Evolutionary conservation across 169 alveolate species (phyloP), one percentile per base, ranked within the genome.

Genomic region (Amoebophrya sp.): DNA sequence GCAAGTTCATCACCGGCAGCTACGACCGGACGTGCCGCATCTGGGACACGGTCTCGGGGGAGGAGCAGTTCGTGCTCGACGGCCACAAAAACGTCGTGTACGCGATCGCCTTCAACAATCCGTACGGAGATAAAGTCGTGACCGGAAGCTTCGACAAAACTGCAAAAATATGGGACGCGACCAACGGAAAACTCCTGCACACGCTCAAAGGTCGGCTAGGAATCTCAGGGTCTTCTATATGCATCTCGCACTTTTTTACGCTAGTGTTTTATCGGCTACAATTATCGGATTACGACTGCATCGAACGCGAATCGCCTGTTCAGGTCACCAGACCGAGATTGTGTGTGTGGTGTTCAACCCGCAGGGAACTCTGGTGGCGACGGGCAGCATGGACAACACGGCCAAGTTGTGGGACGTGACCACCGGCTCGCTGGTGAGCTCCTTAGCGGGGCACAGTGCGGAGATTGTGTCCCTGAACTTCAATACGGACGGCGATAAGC

Each of bases 71-170:
- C 41, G 92, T 95, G 67, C 91, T 96, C 31, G 95, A 95, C 89
- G 98, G 97, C 18, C 97, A 95, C 92, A 94, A 94, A 69, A 96
- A 96, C 95, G 98, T 96, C 38, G 98, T 96, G 7, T 96, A 96
- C 93, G 91, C 97, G 13, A 95, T 96, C 89, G 97, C 97, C n/a
- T 96, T 96, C 92, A 96, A 96, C 91, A 95, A 94, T 90, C 98
- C 97, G 0, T 96, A 93, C 92, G 97, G 97, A 20, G 97, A 96
- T 89, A 95, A 94, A 92, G 95, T 96, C 0, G 97, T 94, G 1
- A 96, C n/a, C n/a, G n/a, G n/a, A n/a, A n/a, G n/a, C 41, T 93
- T 93, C 91, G 97, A 95, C 93, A 92, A 94, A 91, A 94, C 96
- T 5, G 94, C 96, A 89, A 94, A 94, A 92, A 94, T 95, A 40